phyloP scores from a whole-genome alignment of 2,329 filamentous ascomycete genomes.

The Xenosphaeropsis pyriputrescens region DNA sequence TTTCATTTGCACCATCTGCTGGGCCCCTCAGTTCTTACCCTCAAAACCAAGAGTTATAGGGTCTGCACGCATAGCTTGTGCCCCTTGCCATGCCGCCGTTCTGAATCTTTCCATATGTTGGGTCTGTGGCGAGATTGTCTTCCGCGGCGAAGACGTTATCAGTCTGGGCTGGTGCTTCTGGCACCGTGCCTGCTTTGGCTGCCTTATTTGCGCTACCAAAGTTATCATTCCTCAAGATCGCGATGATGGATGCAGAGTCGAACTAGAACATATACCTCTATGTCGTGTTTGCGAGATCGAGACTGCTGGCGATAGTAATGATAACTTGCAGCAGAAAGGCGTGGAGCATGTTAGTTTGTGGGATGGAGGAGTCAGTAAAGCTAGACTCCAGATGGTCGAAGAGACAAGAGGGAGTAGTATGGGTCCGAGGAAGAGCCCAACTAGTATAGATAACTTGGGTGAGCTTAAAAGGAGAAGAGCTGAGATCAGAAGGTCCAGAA shows the following conservation, averaged over 20 bases:
- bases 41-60: slow-evolving; percentile 24
- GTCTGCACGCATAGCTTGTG: slow-evolving; percentile 32
- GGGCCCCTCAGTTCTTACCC: slow-evolving; percentile 23
- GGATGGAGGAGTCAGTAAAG: slow-evolving; percentile 31
- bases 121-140: slow-evolving; percentile 40
- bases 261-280: slow-evolving; percentile 31
- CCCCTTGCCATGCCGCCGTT: slow-evolving; percentile 28
- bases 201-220: slow-evolving; percentile 32
- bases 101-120: slow-evolving; percentile 39
- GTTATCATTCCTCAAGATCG: slow-evolving; percentile 14
- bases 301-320: slow-evolving; percentile 12
- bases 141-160: slow-evolving; percentile 36
- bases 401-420: slow-evolving; percentile 3
- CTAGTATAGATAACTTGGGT: slow-evolving; percentile 3
- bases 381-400: slow-evolving; percentile 24
- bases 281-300: slow-evolving; percentile 32
- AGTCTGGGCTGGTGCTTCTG: slow-evolving; percentile 48
- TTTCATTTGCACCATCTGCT: slow-evolving; percentile 44
- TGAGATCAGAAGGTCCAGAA: background rate
- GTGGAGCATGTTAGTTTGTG: slow-evolving; percentile 25
- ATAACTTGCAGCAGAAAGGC: slow-evolving; percentile 22
- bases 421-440: no score
- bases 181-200: slow-evolving; percentile 41
- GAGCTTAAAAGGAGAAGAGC: slow-evolving; percentile 2
- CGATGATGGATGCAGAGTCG: slow-evolving; percentile 12